Percentiles rank a stretch among this genome's conserved stretches.
Conservation (phyloP, 2,329 filamentous ascomycete genomes). For the Xylaria polymorpha region DNA sequence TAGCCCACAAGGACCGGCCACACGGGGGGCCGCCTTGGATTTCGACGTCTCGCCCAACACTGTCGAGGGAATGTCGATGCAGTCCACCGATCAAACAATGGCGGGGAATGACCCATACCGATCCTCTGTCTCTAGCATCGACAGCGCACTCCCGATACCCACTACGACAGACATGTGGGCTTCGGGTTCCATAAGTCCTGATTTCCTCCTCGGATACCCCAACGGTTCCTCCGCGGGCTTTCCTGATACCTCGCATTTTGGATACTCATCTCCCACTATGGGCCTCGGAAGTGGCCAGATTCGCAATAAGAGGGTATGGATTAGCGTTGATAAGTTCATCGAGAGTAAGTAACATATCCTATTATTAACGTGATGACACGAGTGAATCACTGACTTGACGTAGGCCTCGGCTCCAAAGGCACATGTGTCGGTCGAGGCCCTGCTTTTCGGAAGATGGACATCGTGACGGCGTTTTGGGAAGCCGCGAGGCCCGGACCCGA, state of each 20-base stretch:
- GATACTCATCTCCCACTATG: constrained; percentile 24
- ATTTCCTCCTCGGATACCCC: constrained; percentile 29
- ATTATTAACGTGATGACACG: neutral
- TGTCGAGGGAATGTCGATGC: constrained; percentile 12
- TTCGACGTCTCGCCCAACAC: constrained; percentile 11
- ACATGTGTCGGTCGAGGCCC: constrained; percentile 49
- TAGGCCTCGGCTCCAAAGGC: constrained; percentile 43
- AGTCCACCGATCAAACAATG: constrained; percentile 9
- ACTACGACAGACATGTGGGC: constrained; percentile 25
- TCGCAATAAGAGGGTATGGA: constrained; percentile 35
- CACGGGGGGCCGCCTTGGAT: neutral
- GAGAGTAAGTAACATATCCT: constrained; percentile 26
- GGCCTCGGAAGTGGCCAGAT: constrained; percentile 17
- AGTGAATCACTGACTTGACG: constrained; percentile 16
- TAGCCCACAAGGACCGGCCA: constrained; percentile 10
- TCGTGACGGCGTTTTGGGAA: constrained; percentile 48
- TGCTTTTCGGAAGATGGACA: constrained; percentile 47
- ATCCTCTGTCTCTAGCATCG: constrained; percentile 33
- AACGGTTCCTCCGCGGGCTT: constrained; percentile 14
- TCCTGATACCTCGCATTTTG: constrained; percentile 20
- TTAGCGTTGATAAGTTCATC: constrained; percentile 36
- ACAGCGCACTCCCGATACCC: constrained; percentile 31
- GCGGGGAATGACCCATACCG: constrained; percentile 19
- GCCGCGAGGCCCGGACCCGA: constrained; percentile 40
- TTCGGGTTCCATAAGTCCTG: constrained; percentile 6